phyloP scores from a whole-genome alignment of 2,329 filamentous ascomycete genomes.

The Ceratocystis huliohia region DNA sequence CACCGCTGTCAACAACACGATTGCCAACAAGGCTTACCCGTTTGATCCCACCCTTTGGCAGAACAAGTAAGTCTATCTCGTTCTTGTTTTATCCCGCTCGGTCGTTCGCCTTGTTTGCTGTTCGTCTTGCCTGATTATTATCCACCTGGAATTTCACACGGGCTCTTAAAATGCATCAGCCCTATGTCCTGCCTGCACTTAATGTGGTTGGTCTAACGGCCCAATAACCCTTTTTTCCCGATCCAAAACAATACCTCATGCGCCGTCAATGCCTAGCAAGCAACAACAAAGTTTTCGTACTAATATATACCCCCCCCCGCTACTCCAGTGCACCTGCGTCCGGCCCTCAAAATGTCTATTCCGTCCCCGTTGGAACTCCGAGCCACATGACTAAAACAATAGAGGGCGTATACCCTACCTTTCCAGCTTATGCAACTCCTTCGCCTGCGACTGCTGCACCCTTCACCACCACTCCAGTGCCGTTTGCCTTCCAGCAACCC shows the following conservation, averaged over 20 bases:
- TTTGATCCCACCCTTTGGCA: constrained; percentile 21
- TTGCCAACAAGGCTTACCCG: constrained; percentile 15
- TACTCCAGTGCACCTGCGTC: constrained; percentile 14
- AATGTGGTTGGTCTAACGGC: not conserved
- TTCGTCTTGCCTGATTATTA: not conserved
- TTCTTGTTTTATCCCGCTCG: constrained; percentile 1
- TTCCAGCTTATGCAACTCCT: constrained; percentile 33
- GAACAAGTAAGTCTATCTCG: constrained; percentile 17
- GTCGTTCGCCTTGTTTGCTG: not conserved
- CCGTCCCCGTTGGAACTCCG: constrained; percentile 20
- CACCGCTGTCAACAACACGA: not conserved
- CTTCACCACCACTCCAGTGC: constrained; percentile 19
- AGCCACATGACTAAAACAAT: constrained; percentile 23
- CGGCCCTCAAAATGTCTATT: constrained; percentile 14
- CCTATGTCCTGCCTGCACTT: not conserved
- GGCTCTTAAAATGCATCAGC: not conserved
- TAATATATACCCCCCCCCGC: constrained; percentile 7
- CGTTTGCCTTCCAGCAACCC: constrained; percentile 16
- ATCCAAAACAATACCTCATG: not conserved
- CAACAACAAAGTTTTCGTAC: not conserved
- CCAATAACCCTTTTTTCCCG: too few relatives aligned
- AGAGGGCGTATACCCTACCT: constrained; percentile 28
- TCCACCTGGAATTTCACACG: not conserved
- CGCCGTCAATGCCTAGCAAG: not conserved
- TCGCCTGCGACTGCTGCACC: constrained; percentile 28